Conservation (phyloP, 192 early-diverging fungal species). For the Backusella morwellensis region DNA sequence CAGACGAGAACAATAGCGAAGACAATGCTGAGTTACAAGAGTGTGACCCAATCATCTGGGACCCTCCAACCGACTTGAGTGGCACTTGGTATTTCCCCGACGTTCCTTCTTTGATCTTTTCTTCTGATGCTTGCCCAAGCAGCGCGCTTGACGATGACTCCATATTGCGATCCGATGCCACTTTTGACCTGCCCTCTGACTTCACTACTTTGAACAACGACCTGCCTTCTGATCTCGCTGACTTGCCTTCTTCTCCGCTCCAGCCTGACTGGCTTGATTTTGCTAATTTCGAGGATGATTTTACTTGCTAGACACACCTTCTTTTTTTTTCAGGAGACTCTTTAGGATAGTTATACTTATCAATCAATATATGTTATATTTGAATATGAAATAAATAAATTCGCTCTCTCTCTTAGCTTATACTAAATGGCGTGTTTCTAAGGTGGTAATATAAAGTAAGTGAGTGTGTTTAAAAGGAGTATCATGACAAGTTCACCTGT, state of each 20-base stretch:
- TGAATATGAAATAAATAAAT: not conserved
- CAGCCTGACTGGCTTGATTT: constrained; percentile 3
- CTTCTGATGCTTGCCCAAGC: not conserved
- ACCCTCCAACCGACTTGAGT: not conserved
- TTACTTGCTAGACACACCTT: not conserved
- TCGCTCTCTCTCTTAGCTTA: not conserved
- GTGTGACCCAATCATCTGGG: not conserved
- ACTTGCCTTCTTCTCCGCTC: not conserved
- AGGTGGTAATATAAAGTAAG: too few species aligned
- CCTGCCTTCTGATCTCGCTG: not conserved
- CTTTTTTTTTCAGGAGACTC: not conserved
- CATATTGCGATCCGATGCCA: not conserved
- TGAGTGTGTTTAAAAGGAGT: too few species aligned
- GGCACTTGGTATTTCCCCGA: not conserved
- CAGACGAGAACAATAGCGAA: not conserved
- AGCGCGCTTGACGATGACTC: not conserved
- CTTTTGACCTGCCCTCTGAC: not conserved
- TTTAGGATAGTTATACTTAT: not conserved
- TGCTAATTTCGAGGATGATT: constrained; percentile 8
- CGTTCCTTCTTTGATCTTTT: not conserved
- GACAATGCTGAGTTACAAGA: constrained; percentile 1
- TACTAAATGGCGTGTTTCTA: not conserved
- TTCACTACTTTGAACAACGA: not conserved
- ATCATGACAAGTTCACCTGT: too few species aligned
- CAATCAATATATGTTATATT: not conserved